Evolutionary conservation across 2,329 filamentous ascomycete genomes (phyloP).

Genomic region (Sclerotinia glacialis): DNA sequence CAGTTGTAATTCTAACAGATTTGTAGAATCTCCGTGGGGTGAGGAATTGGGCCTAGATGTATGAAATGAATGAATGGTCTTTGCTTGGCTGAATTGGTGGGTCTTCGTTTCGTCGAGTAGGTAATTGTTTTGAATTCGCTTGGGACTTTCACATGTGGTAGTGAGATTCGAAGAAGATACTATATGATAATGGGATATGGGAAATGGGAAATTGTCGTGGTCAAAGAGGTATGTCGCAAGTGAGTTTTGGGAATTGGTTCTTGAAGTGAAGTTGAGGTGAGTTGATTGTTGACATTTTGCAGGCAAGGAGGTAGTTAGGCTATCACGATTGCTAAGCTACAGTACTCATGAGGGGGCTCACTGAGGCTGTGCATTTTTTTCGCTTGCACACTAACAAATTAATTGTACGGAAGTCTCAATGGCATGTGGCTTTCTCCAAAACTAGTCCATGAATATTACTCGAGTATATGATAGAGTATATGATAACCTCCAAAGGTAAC

Average conservation of each 20-base stretch:
- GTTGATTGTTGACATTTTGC: not conserved
- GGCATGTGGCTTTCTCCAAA: not conserved
- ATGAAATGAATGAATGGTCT: conserved; percentile 1
- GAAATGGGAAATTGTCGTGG: no score
- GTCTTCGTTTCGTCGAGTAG: not conserved
- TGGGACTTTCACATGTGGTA: not conserved
- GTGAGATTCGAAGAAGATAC: not conserved
- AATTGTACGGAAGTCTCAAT: not conserved
- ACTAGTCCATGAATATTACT: not conserved
- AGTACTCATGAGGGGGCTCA: not conserved
- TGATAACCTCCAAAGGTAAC: not conserved
- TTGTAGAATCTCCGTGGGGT: conserved; percentile 21
- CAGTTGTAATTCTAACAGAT: conserved; percentile 3
- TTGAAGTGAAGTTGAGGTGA: conserved; percentile 4
- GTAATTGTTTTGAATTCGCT: not conserved
- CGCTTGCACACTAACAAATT: not conserved
- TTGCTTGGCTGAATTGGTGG: conserved; percentile 1
- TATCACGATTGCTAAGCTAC: not conserved
- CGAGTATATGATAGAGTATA: no score
- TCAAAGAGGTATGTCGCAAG: not conserved
- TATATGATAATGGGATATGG: no score
- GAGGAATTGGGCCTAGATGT: conserved; percentile 10
- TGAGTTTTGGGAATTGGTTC: conserved; percentile 1
- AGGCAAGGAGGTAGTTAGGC: not conserved
- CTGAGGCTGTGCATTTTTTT: conserved; percentile 10